These are phyloP conservation scores for Tuber borchii DNA, from an alignment of 495 filamentous ascomycete genomes.

Conservation along the genomic window DNA sequence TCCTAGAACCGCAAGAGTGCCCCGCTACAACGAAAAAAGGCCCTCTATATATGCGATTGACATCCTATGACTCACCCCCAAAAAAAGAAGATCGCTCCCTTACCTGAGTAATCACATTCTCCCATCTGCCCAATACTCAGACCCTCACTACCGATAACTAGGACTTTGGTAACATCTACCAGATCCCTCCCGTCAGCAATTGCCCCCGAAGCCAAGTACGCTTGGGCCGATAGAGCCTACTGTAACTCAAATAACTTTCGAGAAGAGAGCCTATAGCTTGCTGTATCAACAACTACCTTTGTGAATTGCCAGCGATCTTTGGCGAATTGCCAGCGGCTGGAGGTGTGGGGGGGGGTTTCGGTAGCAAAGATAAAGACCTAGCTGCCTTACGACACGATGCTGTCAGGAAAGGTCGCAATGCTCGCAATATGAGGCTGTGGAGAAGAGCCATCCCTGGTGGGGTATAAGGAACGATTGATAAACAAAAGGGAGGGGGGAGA, in stretches of 20 bases:
- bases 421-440: conserved; percentile 34
- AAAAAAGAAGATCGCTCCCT: conserved; percentile 37
- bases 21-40: no score
- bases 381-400: conserved; percentile 29
- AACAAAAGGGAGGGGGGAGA: background rate
- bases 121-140: conserved; percentile 97
- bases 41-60: conserved; percentile 30
- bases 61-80: conserved; percentile 26
- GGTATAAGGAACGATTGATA: background rate
- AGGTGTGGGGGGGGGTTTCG: conserved; percentile 35
- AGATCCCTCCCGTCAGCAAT: conserved; percentile 64
- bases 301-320: conserved; percentile 12
- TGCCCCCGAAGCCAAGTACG: conserved; percentile 79
- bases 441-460: conserved; percentile 30
- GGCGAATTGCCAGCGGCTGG: conserved; percentile 1
- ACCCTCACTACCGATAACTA: conserved; percentile 91
- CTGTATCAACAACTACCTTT: conserved; percentile 35
- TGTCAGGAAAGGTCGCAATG: conserved; percentile 26
- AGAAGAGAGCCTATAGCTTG: conserved; percentile 40
- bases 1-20: no score
- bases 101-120: conserved; percentile 98
- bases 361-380: conserved; percentile 35
- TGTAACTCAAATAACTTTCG: conserved; percentile 46
- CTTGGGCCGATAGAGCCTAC: conserved; percentile 71
- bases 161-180: conserved; percentile 95